Conservation (phyloP, 2,329 filamentous ascomycete genomes). For the Arthrobotrys pseudoclavata region DNA sequence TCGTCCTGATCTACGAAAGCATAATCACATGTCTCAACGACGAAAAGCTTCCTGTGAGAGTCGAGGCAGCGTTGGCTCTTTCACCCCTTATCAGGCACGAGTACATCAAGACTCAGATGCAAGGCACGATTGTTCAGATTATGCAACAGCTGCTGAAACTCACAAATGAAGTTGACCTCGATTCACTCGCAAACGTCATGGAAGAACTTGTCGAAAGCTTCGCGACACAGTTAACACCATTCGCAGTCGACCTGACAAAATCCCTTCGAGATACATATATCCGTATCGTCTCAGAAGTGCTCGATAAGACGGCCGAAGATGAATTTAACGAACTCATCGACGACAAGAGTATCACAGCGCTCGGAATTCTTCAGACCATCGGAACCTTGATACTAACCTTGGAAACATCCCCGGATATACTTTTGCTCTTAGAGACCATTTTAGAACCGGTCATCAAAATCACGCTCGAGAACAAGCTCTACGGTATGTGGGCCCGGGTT, state of each 20-base stretch:
- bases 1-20: slow-evolving; percentile 95
- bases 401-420: slow-evolving; percentile 95
- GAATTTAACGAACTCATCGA: slow-evolving; percentile 89
- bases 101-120: slow-evolving; percentile 93
- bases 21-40: slow-evolving; percentile 98
- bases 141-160: slow-evolving; percentile 99
- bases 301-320: slow-evolving; percentile 84
- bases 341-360: slow-evolving; percentile 97
- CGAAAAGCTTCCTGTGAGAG: slow-evolving; percentile 89
- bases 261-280: slow-evolving; percentile 96
- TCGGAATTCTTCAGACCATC: slow-evolving; percentile 96
- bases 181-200: slow-evolving; percentile 98
- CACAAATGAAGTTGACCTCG: slow-evolving; percentile 97
- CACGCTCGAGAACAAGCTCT: slow-evolving; percentile 97
- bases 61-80: slow-evolving; percentile 91
- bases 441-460: slow-evolving; percentile 97
- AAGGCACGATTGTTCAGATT: slow-evolving; percentile 96
- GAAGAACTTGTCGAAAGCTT: slow-evolving; percentile 99
- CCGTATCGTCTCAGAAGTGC: slow-evolving; percentile 88
- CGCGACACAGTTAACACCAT: slow-evolving; percentile 94
- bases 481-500: slow-evolving; percentile 75
- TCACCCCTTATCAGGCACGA: slow-evolving; percentile 97
- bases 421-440: slow-evolving; percentile 93
- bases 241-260: slow-evolving; percentile 94
- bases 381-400: slow-evolving; percentile 96